Conservation (phyloP, 2,329 filamentous ascomycete genomes). For the Metarhizium anisopliae region DNA sequence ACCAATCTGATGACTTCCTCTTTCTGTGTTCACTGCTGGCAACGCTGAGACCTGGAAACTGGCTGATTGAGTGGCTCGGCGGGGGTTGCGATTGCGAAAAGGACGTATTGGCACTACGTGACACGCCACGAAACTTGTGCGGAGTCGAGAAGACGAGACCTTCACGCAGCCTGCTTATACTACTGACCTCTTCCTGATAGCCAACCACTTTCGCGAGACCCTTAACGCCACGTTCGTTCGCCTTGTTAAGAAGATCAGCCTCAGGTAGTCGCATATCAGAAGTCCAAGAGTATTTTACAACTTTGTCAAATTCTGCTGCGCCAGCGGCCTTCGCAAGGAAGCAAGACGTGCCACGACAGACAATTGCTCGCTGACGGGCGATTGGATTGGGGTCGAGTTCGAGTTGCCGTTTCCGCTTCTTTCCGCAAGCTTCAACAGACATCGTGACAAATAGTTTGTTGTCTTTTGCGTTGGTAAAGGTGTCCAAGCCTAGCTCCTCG, state of each 20-base stretch:
- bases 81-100: too few relatives aligned
- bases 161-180: background rate
- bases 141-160: too few relatives aligned
- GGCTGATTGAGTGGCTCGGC: too few relatives aligned
- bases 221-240: background rate
- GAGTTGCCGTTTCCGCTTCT: background rate
- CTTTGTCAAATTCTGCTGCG: background rate
- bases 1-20: too few relatives aligned
- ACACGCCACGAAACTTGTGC: too few relatives aligned
- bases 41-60: too few relatives aligned
- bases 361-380: background rate
- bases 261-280: background rate
- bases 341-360: background rate
- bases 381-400: background rate
- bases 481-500: constrained; percentile 7
- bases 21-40: too few relatives aligned
- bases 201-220: background rate
- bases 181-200: background rate
- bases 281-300: background rate
- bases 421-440: background rate
- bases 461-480: background rate
- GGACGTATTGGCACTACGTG: too few relatives aligned
- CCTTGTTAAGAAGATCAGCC: background rate
- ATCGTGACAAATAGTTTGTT: background rate
- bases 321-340: background rate